phyloP scores from a whole-genome alignment of 345 rosid species.

The Lepidium didymum region DNA sequence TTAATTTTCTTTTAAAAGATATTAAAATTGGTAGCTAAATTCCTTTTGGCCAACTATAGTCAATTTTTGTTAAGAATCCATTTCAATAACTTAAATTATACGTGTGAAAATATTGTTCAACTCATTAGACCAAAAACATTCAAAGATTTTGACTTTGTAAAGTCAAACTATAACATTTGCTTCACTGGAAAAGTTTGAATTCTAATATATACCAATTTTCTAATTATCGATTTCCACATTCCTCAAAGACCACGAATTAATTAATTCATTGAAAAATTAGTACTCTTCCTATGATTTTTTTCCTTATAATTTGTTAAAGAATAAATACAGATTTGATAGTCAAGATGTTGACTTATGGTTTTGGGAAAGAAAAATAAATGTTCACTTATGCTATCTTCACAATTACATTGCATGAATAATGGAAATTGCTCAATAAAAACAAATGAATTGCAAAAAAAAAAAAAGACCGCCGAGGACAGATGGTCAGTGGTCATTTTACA shows the following conservation, averaged over 20 bases:
- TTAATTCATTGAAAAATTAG: neutral
- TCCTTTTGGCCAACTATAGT: conserved; percentile 22
- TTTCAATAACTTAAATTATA: neutral
- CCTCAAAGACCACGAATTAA: neutral
- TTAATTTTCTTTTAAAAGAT: neutral
- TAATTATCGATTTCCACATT: neutral
- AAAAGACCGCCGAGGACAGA: too few species aligned
- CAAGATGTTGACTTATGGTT: neutral
- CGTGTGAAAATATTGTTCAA: conserved; percentile 21
- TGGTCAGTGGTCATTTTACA: too few species aligned
- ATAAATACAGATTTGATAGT: neutral
- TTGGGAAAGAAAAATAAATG: too few species aligned
- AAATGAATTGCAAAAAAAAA: neutral
- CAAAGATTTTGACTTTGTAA: conserved; percentile 20
- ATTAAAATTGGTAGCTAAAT: neutral
- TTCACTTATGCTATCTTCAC: neutral
- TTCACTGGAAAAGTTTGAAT: conserved; percentile 4
- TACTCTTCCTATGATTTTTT: neutral
- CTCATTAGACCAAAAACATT: conserved; percentile 6
- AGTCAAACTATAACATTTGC: conserved; percentile 17
- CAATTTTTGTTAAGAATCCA: conserved; percentile 9
- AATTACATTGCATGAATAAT: neutral
- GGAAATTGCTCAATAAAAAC: neutral
- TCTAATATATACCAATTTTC: neutral
- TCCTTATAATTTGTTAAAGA: neutral